Conservation (phyloP, 805 yeast species). For the Candida maltosa region DNA sequence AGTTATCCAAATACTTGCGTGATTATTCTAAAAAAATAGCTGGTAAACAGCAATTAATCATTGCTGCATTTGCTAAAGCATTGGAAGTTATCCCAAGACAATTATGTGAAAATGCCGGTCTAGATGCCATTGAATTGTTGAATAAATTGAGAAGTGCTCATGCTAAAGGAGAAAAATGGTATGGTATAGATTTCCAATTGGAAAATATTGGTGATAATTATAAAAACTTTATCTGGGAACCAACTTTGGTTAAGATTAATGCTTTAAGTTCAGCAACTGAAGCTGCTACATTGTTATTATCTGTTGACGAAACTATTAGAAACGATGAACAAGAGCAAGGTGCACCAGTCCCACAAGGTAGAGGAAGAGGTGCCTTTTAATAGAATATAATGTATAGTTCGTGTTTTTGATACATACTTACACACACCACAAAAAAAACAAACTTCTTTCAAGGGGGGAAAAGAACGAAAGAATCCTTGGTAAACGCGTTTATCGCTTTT, state of each 20-base stretch:
- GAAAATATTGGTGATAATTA: slow-evolving; percentile 83
- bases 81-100: slow-evolving; percentile 96
- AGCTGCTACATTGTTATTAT: slow-evolving; percentile 87
- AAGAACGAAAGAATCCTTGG: too few species aligned
- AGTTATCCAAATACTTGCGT: slow-evolving; percentile 80
- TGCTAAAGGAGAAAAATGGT: slow-evolving; percentile 89
- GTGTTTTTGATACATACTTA: too few species aligned
- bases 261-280: slow-evolving; percentile 96
- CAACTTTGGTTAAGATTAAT: slow-evolving; percentile 87
- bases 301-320: slow-evolving; percentile 93
- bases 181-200: slow-evolving; percentile 85
- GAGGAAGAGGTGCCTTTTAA: slow-evolving; percentile 67
- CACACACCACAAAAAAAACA: too few species aligned
- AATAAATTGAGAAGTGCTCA: slow-evolving; percentile 91
- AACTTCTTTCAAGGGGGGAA: too few species aligned
- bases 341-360: slow-evolving; percentile 32
- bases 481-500: too few species aligned
- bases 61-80: slow-evolving; percentile 91
- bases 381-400: too few species aligned
- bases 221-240: slow-evolving; percentile 94
- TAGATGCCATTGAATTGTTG: slow-evolving; percentile 92
- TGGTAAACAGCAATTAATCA: slow-evolving; percentile 92
- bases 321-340: slow-evolving; percentile 60
- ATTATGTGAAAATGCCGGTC: slow-evolving; percentile 97
- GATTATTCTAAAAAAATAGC: slow-evolving; percentile 85